Percentiles rank a stretch among this genome's conserved stretches.
phyloP scores from a whole-genome alignment of 2,329 filamentous ascomycete species.

The Stachybotrys chartarum region DNA sequence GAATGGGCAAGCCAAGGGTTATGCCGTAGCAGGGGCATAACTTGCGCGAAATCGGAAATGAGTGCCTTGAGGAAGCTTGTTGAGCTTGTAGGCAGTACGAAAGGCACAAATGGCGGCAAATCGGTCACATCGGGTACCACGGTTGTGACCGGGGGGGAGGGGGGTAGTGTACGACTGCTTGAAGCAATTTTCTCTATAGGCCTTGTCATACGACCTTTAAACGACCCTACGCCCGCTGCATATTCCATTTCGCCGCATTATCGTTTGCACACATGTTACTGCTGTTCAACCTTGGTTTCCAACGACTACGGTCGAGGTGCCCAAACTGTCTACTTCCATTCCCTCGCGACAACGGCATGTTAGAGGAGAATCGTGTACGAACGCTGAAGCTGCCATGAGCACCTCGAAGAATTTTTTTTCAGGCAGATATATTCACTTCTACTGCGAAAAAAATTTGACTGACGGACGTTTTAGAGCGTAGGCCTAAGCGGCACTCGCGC shows the following conservation, averaged over 20 bases:
- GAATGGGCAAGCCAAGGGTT: background rate
- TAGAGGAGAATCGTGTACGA: background rate
- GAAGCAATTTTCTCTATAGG: background rate
- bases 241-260: background rate
- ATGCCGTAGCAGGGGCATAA: too few species aligned
- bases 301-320: background rate
- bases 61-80: background rate
- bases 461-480: constrained; percentile 17
- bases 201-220: background rate
- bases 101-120: background rate
- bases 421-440: background rate
- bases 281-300: background rate
- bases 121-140: background rate
- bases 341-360: background rate
- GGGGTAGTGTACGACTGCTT: background rate
- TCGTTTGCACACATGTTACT: background rate
- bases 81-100: background rate
- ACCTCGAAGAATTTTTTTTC: background rate
- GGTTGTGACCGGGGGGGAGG: background rate
- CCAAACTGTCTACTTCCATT: background rate
- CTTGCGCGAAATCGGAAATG: background rate
- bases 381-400: background rate
- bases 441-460: background rate
- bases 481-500: constrained; percentile 24
- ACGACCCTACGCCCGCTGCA: background rate